Conservation (phyloP, 2,329 filamentous ascomycete genomes). For the Fusarium nematophilum region DNA sequence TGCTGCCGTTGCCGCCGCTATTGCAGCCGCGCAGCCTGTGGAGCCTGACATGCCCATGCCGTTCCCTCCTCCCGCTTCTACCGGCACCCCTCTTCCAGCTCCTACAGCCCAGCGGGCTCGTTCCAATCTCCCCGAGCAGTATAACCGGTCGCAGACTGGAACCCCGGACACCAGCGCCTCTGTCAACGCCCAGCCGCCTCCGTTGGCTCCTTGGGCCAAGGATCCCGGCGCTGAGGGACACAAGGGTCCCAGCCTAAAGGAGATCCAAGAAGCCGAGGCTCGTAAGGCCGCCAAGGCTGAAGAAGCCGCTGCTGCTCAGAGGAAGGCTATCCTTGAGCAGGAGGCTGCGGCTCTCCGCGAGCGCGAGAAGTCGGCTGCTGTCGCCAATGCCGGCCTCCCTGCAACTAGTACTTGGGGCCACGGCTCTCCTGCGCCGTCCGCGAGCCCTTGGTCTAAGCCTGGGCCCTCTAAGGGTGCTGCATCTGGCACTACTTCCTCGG, state of each 20-base stretch:
- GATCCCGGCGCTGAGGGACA: constrained; percentile 76
- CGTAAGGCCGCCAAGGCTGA: constrained; percentile 92
- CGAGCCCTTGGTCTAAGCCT: constrained; percentile 76
- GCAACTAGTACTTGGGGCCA: constrained; percentile 91
- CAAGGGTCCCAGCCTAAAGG: constrained; percentile 91
- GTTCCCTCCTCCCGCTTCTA: constrained; percentile 71
- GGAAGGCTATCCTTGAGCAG: constrained; percentile 82
- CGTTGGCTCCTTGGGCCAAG: constrained; percentile 95
- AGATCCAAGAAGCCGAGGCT: constrained; percentile 96
- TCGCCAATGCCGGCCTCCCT: constrained; percentile 73
- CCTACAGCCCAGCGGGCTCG: constrained; percentile 87
- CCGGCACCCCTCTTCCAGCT: constrained; percentile 84
- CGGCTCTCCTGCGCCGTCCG: constrained; percentile 75
- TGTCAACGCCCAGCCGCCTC: constrained; percentile 65
- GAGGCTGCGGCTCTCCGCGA: constrained; percentile 72
- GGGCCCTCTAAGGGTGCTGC: constrained; percentile 56
- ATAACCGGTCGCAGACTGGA: constrained; percentile 77
- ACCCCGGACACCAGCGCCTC: constrained; percentile 71
- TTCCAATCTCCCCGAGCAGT: constrained; percentile 84
- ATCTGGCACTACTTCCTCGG: constrained; percentile 36
- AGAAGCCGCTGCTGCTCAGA: constrained; percentile 80
- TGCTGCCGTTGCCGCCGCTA: constrained; percentile 42
- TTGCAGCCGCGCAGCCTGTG: constrained; percentile 57
- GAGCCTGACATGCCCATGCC: constrained; percentile 78
- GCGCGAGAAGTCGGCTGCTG: constrained; percentile 67